A percentile compares a stretch with the other conserved stretches of the same genome.
Evolutionary conservation across 225 moss, liverwort and hornwort species (phyloP).

Genomic region (Sphagnum contortum): DNA sequence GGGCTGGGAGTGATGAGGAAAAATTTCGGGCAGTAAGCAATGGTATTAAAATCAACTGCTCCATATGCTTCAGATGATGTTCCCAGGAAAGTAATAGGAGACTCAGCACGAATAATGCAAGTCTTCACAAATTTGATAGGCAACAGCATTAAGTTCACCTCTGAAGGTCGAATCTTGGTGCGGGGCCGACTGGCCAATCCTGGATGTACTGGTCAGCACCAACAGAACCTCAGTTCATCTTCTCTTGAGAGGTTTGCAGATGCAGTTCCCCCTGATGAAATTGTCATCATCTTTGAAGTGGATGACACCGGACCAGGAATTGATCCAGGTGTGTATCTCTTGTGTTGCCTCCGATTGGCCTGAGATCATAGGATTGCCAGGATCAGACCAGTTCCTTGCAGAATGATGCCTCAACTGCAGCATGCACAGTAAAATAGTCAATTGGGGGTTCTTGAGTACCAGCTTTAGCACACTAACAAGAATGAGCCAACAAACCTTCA

Average conservation of each 20-base stretch:
- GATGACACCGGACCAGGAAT: too few species aligned
- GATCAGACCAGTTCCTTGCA: too few species aligned
- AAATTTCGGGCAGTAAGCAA: background rate
- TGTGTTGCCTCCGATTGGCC: too few species aligned
- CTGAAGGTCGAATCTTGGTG: slow-evolving; percentile 54
- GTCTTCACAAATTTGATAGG: slow-evolving; percentile 74
- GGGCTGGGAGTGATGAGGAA: too few species aligned
- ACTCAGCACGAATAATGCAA: slow-evolving; percentile 65
- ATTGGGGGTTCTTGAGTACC: too few species aligned
- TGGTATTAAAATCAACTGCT: background rate
- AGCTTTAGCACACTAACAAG: too few species aligned
- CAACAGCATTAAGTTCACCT: slow-evolving; percentile 71
- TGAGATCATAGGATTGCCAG: too few species aligned
- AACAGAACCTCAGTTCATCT: background rate
- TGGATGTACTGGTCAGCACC: slow-evolving; percentile 12
- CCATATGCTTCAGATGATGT: slow-evolving; percentile 42
- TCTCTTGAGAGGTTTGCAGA: background rate
- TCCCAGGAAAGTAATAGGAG: slow-evolving; percentile 53
- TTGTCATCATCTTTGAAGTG: too few species aligned
- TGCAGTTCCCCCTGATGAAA: background rate
- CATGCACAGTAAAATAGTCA: too few species aligned
- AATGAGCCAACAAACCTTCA: too few species aligned
- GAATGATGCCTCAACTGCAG: too few species aligned
- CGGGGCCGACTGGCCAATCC: slow-evolving; percentile 50
- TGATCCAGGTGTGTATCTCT: too few species aligned